Conservation (phyloP, 179 eudicot species). For the Drosera spatulata region DNA sequence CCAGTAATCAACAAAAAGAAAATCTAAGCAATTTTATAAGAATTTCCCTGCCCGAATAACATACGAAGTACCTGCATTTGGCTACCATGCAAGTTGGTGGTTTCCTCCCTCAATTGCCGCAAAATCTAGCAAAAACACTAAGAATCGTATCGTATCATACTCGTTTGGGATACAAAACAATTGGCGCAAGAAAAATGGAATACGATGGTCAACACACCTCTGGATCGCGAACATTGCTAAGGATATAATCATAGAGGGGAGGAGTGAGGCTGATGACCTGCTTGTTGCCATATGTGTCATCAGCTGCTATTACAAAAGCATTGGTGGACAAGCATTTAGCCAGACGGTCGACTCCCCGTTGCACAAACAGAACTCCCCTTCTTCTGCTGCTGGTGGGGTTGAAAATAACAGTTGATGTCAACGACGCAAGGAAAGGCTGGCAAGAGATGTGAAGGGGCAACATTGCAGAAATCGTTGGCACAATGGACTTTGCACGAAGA, state of each 20-base stretch:
- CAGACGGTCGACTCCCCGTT: too few species aligned
- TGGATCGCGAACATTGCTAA: conserved; percentile 74
- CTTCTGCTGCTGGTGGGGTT: too few species aligned
- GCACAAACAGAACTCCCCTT: too few species aligned
- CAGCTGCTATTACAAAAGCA: conserved; percentile 26
- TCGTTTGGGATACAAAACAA: not conserved
- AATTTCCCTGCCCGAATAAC: too few species aligned
- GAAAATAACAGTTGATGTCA: too few species aligned
- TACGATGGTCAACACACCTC: conserved; percentile 11
- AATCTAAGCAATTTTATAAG: not conserved
- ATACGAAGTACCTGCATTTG: conserved; percentile 61
- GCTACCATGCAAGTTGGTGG: conserved; percentile 65
- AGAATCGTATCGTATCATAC: not conserved
- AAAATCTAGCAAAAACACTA: conserved; percentile 23
- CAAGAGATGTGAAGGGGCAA: too few species aligned
- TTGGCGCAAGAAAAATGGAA: not conserved
- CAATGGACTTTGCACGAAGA: too few species aligned
- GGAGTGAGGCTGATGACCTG: conserved; percentile 68
- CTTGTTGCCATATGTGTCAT: conserved; percentile 53
- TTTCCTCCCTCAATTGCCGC: conserved; percentile 70
- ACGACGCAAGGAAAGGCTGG: too few species aligned
- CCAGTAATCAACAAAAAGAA: not conserved
- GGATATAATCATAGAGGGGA: conserved; percentile 58
- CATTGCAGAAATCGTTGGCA: too few species aligned
- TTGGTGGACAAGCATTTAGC: not conserved